Base-by-base conservation (phyloP, 352 stramenopile species). In the Saprolegnia parasitica region DNA sequence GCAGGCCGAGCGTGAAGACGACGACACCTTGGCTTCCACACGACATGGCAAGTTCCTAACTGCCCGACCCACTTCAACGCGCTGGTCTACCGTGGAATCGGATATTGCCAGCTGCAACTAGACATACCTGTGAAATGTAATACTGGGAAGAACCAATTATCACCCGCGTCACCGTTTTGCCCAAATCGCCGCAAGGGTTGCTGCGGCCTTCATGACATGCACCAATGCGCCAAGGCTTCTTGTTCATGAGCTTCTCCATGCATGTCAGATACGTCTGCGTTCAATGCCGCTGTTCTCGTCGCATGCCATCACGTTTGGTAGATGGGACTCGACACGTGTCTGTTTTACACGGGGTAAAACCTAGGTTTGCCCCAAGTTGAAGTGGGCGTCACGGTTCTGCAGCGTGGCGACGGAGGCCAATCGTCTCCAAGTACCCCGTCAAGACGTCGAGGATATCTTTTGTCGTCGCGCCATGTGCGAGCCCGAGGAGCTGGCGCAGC, bases 1-100 rank as follows among this genome's bases (percentile, higher is more conserved):
- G 68, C 26, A 95, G 77, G 8, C 86, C 86, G 67, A 95, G 80
- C 57, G 74, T 75, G 65, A 95, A 95, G 61, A 95, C 84, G 47
- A 92, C 60, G 57, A 83, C 77, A 65, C 91, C 84, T 73, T 83
- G 86, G 29, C 79, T 81, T 71, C 83, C 86, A 76, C 86, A 95
- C 61, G 83, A 91, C 86, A 95, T 93, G 8, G 42, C 39, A 46
- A 57, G 18, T 61, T 61, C 13, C n/a, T 10, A 21, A 21, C 24
- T 60, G 52, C 42, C 29, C 29, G 42, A n/a, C 42, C 52, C 52
- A 60, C 52, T 60, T 60, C 52, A 60, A 60, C 35, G 16, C 24
- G n/a, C 3, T 24, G 24, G n/a, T 26, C 11, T 24, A 35, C 52
- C 20, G 11, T 60, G 3, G 11, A 60, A 60, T 24, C 13, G 13